Base-by-base conservation (phyloP, 2,329 filamentous ascomycete genomes). In the Ceratocystis colombiana region DNA sequence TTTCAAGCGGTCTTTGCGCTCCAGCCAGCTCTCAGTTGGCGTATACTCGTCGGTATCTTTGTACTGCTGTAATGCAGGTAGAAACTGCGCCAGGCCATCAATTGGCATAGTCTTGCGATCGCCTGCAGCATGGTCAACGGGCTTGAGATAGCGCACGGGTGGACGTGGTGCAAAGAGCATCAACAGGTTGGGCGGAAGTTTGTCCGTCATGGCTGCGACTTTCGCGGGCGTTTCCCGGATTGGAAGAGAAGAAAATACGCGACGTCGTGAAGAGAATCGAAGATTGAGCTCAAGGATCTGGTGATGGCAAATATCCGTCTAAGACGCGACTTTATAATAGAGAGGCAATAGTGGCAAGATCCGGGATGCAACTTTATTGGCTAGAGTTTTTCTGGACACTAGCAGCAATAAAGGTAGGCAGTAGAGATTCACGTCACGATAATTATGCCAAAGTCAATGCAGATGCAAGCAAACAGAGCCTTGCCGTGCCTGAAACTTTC, bases 141-240 rank as follows among this genome's bases (percentile, higher is more conserved):
- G 89, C 68, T 88, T 88, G 68, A 96, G 85, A 82, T 90, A 97
- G 76, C 91, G 88, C 74, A 97, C 79, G 68, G 93, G 88, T 71
- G 94, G 94, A 68, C 94, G 89, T 74, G 94, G 90, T 77, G 93
- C 89, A 79, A 99, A 99, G 71, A 97, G 89, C 77, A 89, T 89
- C 72, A 97, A 83, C 68, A 97, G 84, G 75, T 96, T 93, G 66
- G 89, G 90, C 67, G 94, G 93, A 22, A 99, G 88, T 78, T 95
- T 94, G 82, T 96, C 93, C 63, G 94, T 97, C 94, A 97, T 99
- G 69, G 71, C 79, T 15, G 63, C 28, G 44, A 30, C 28, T 28
- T 8, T 59, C 28, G 53, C 12, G 53, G 17, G 53, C 6, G 53
- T 7, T 30, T 30, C 15, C 28, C 53, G 53, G 53, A 48, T 28